Conservation (phyloP, 1,284 basidiomycete species). For the Ganoderma leucocontextum region DNA sequence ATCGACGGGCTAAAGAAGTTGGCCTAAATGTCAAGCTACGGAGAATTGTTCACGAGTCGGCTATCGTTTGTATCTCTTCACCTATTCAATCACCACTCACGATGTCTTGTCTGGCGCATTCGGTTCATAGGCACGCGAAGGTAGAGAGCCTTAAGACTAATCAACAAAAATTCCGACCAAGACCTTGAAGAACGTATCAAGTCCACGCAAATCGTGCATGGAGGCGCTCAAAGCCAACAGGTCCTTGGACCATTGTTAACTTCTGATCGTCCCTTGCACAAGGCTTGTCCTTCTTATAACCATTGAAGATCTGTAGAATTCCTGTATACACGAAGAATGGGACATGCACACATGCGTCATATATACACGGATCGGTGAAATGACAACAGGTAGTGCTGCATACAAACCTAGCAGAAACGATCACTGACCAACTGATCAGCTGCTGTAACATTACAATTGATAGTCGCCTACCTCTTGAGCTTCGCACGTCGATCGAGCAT, state of each 20-base stretch:
- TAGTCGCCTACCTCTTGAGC: constrained; percentile 82
- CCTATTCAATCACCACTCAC: background rate
- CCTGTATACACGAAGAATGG: background rate
- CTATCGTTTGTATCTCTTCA: background rate
- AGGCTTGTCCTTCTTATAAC: background rate
- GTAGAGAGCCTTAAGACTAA: background rate
- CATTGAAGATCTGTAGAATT: background rate
- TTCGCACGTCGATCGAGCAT: constrained; percentile 90
- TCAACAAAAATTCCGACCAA: no score
- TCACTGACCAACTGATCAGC: constrained; percentile 11
- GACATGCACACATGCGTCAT: background rate
- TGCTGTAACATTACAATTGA: background rate
- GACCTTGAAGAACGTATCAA: no score
- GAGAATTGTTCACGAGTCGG: background rate
- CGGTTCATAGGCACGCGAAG: background rate
- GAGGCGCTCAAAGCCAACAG: no score
- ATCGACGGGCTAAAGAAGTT: constrained; percentile 18
- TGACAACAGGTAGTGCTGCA: background rate
- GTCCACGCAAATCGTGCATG: no score
- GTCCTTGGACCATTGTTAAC: no score
- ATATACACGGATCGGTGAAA: background rate
- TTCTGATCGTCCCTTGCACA: background rate
- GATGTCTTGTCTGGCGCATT: background rate
- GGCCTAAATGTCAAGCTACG: background rate
- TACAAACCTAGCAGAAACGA: constrained; percentile 17